Conservation (phyloP, 1,139 yeast genomes). For the Suhomyces atakaporum region DNA sequence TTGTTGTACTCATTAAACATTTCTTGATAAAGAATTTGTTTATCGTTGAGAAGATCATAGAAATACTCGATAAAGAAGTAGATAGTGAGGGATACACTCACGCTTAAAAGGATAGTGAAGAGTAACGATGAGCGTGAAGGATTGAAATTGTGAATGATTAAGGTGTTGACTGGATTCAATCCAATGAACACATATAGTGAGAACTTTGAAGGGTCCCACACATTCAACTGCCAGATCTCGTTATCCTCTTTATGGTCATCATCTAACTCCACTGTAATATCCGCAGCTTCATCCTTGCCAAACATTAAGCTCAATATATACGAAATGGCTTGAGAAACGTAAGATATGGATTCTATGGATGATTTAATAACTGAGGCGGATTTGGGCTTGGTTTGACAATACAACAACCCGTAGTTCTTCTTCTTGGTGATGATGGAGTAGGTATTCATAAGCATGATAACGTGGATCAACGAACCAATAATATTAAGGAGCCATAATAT, state of each 20-base stretch:
- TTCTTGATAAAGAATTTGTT: conserved; percentile 60
- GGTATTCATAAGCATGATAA: conserved; percentile 31
- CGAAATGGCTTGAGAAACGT: conserved; percentile 5
- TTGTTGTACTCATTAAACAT: conserved; percentile 63
- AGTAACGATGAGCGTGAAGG: conserved; percentile 31
- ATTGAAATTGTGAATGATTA: conserved; percentile 36
- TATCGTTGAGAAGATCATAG: conserved; percentile 54
- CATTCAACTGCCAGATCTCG: conserved; percentile 53
- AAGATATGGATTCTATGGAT: conserved; percentile 18
- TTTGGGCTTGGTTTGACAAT: conserved; percentile 34
- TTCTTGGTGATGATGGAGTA: conserved; percentile 32
- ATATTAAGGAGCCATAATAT: conserved; percentile 25
- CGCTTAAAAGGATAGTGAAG: conserved; percentile 17
- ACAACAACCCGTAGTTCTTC: conserved; percentile 44
- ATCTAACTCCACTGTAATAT: conserved; percentile 11
- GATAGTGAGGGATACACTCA: conserved; percentile 40
- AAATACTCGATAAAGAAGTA: conserved; percentile 48
- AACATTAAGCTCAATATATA: conserved; percentile 5
- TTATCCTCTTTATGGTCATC: conserved; percentile 24
- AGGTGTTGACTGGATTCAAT: conserved; percentile 58
- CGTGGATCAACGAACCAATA: conserved; percentile 19
- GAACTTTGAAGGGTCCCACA: conserved; percentile 33
- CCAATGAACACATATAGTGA: conserved; percentile 38
- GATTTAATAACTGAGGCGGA: conserved; percentile 39
- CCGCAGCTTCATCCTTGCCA: conserved; percentile 7